Evolutionary conservation across 2,329 filamentous ascomycete species (phyloP), one percentile per base, ranked within the genome.

Genomic region (Fusarium sp.): DNA sequence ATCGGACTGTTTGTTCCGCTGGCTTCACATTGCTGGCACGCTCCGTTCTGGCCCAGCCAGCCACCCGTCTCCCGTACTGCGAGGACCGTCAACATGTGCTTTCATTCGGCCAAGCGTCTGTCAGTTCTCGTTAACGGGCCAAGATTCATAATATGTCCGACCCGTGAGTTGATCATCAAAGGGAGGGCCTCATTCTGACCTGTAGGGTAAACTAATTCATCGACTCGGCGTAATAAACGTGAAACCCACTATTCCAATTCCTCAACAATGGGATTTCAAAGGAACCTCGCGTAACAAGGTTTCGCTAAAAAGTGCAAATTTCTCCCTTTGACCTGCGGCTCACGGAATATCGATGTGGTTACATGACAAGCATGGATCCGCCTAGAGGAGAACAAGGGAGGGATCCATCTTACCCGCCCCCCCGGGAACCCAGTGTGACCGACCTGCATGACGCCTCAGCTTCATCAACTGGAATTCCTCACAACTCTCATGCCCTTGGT

Each of bases 191-290:
- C 52, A 55, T 36, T 34, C 16, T 16, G 39, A 15, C 11, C 18
- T 55, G 40, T 44, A 55, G 39, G 40, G 52, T 44, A 55, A 55
- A 37, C 15, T 37, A 5, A 39, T 18, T 23, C 50, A 40, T 37
- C 47, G 36, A 13, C 10, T 18, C 34, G 6, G 47, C 47, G 16
- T 36, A 51, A 13, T 18, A 31, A 51, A 51, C 13, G 37, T 31
- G 31, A 51, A 31, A n/a, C 18, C 18, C 31, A 51, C 31, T 13
- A 23, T 37, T 28, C 48, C 48, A 51, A n/a, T 34, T 37, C 37
- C 16, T 27, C 27, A 18, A 34, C 34, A 23, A 23, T 23, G 23
- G 23, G 23, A 16, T 51, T 28, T 27, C 48, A 37, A 51, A 51
- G n/a, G 48, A 31, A 36, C 48, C 34, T 27, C 13, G 16, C 23